Conservation (phyloP, 495 filamentous ascomycete genomes). For the Penicillium ochrochloron region DNA sequence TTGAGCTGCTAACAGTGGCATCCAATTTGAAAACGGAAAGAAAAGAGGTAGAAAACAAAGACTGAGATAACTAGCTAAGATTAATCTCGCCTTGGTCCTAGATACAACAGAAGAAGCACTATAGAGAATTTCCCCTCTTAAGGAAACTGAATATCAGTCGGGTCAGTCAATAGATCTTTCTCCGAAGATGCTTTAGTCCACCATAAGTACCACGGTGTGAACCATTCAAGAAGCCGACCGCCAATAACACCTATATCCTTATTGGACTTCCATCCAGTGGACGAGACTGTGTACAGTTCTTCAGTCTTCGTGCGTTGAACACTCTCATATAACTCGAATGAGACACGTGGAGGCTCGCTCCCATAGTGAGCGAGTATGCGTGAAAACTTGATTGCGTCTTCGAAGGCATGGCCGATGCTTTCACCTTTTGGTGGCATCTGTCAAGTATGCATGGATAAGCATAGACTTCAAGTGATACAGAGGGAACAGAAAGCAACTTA, state of each 20-base stretch:
- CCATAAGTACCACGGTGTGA: constrained; percentile 1
- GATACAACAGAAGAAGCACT: background rate
- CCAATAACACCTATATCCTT: constrained; percentile 2
- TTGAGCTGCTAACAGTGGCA: too few relatives aligned
- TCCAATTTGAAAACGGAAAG: background rate
- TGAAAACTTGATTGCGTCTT: constrained; percentile 54
- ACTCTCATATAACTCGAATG: constrained; percentile 1
- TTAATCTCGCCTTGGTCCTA: too few relatives aligned
- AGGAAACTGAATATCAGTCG: constrained; percentile 6
- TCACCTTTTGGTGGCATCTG: constrained; percentile 59
- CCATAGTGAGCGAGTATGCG: constrained; percentile 31
- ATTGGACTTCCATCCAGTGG: constrained; percentile 8
- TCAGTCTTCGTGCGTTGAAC: constrained; percentile 4
- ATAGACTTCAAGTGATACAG: background rate
- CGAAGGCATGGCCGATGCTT: constrained; percentile 53
- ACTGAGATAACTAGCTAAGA: too few relatives aligned
- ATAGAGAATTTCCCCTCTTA: background rate
- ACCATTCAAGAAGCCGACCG: constrained; percentile 2
- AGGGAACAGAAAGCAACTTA: background rate
- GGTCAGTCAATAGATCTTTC: background rate
- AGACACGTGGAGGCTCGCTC: background rate
- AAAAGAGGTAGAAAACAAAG: background rate
- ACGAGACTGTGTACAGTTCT: background rate
- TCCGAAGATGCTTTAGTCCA: constrained; percentile 1
- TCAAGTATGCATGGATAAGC: constrained; percentile 2